A percentile compares a stretch with the other conserved stretches of the same genome.
These are phyloP conservation scores for Vigna mungo DNA, from an alignment of 306 rosid genomes.

Conservation along the genomic window DNA sequence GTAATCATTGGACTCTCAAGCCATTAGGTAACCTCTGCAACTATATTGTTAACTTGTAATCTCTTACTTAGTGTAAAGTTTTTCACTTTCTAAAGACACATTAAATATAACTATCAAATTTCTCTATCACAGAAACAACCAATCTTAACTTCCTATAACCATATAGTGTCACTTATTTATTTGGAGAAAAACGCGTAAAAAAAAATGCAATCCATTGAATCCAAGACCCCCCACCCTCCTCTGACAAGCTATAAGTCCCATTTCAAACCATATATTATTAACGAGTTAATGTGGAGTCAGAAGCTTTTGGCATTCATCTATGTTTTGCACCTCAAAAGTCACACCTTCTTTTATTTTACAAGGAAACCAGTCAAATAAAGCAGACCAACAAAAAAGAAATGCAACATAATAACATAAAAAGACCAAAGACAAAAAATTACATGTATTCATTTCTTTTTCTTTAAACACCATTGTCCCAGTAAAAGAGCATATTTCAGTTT, in stretches of 20 bases:
- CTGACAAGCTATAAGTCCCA: conserved; percentile 50
- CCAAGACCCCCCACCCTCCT: not conserved
- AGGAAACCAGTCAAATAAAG: conserved; percentile 39
- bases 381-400: conserved; percentile 30
- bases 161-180: conserved; percentile 25
- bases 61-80: too few relatives aligned
- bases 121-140: conserved; percentile 12
- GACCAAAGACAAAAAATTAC: conserved; percentile 44
- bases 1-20: too few relatives aligned
- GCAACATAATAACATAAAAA: conserved; percentile 45
- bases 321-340: conserved; percentile 59
- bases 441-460: conserved; percentile 14
- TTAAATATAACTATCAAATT: not conserved
- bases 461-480: not conserved
- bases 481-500: conserved; percentile 9
- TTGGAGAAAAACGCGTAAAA: not conserved
- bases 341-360: conserved; percentile 48
- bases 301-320: conserved; percentile 50
- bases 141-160: conserved; percentile 25
- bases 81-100: not conserved
- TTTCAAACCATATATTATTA: conserved; percentile 36
- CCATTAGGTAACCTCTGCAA: too few relatives aligned
- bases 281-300: conserved; percentile 45
- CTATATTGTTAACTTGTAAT: too few relatives aligned
- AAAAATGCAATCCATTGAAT: conserved; percentile 15